Conservation (phyloP, 73 alveolate genomes). For the Durusdinium trenchii region DNA sequence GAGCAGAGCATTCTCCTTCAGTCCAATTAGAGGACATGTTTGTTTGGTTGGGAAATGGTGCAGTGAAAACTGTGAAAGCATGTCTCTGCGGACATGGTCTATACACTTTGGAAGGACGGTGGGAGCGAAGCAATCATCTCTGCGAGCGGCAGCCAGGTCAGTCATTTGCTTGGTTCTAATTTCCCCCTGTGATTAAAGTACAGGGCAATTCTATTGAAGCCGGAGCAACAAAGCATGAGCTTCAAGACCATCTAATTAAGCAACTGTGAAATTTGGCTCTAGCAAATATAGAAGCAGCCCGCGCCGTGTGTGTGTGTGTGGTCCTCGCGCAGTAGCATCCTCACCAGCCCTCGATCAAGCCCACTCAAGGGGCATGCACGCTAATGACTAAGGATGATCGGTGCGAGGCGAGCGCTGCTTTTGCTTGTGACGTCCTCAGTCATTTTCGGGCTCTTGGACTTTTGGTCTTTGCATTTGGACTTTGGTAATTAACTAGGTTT, state of each 20-base stretch:
- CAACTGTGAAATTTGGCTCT: no score
- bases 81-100: no score
- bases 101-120: neutral
- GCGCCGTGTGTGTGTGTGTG: no score
- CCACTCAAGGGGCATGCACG: no score
- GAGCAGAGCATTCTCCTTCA: slow-evolving; percentile 55
- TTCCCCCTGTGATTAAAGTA: no score
- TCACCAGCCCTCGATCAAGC: no score
- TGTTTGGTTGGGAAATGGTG: neutral
- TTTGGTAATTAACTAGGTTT: neutral
- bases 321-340: no score
- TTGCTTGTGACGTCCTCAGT: slow-evolving; percentile 8
- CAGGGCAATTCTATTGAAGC: no score
- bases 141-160: slow-evolving; percentile 68
- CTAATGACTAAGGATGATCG: slow-evolving; percentile 42
- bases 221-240: no score
- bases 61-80: neutral
- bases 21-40: slow-evolving; percentile 46
- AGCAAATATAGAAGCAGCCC: no score
- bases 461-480: neutral
- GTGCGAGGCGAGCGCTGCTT: slow-evolving; percentile 8
- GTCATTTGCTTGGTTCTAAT: no score
- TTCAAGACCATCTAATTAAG: no score
- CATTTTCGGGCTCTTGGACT: neutral
- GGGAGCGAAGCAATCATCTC: slow-evolving; percentile 54